A percentile compares a stretch with the other conserved stretches of the same genome.
Evolutionary conservation across 2,329 filamentous ascomycete genomes (phyloP).

Genomic region (Cercospora berteroae): DNA sequence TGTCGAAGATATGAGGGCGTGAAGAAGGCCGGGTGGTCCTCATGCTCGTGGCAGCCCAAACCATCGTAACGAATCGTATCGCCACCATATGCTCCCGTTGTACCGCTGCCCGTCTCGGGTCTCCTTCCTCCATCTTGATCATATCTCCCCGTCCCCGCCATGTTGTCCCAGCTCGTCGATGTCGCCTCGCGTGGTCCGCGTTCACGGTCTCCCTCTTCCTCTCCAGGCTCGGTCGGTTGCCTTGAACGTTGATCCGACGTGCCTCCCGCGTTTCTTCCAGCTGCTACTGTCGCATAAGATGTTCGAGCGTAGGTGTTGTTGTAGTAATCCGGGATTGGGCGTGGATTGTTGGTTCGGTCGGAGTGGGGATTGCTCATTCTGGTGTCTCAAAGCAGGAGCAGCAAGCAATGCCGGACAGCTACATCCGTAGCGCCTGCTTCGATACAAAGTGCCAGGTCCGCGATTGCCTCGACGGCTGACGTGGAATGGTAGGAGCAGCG

Average conservation of each 20-base stretch:
- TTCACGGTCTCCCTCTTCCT: constrained; percentile 3
- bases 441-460: not conserved
- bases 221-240: not conserved
- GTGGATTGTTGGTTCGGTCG: constrained; percentile 37
- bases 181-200: constrained; percentile 2
- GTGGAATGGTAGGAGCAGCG: not conserved
- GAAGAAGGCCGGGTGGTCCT: constrained; percentile 58
- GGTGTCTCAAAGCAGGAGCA: not conserved
- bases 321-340: constrained; percentile 36
- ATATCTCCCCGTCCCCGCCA: constrained; percentile 9
- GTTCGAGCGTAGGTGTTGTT: constrained; percentile 47
- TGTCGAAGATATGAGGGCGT: constrained; percentile 78
- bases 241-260: not conserved
- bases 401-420: not conserved
- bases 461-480: not conserved
- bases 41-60: constrained; percentile 23
- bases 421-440: not conserved
- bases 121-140: constrained; percentile 16
- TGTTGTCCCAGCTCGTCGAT: constrained; percentile 5
- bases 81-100: constrained; percentile 14
- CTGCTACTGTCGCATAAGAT: constrained; percentile 61
- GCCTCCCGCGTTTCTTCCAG: constrained; percentile 42
- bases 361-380: constrained; percentile 48
- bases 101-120: constrained; percentile 14
- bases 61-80: constrained; percentile 25